Base-by-base conservation (phyloP, 345 rosid species). In the Ceriops zippeliana region DNA sequence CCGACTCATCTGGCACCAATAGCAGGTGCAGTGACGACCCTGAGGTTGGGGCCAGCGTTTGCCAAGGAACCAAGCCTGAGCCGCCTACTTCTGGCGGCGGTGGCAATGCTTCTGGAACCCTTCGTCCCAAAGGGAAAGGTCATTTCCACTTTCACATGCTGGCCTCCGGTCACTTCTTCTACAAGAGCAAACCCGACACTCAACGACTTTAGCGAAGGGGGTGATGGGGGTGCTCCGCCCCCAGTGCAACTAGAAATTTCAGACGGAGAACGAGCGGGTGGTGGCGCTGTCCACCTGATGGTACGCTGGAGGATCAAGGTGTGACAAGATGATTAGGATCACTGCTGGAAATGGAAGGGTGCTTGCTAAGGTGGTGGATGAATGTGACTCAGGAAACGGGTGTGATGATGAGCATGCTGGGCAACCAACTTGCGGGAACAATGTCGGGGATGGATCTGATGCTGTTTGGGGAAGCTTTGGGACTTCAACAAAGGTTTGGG, bases 271-370 rank as follows among this genome's bases (percentile, higher is more conserved):
- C 1, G 78, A 74, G 38, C 22, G 13, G 0, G 58, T 80, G 0
- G 86, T 80, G 62, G 86, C 83, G 1, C 58, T 86, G 26, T 83
- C 86, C 2, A 83, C 81, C 0, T 77, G 82, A 19, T 80, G 86
- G 83, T 83, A 62, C n/a, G 49, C n/a, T 0, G 75, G 62, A 0
- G 75, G 86, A 13, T 76, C 79, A 1, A 73, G 76, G 26, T 83
- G 82, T 22, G 75, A 70, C 34, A 66, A 32, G 73, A 74, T 35
- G 83, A 67, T 86, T 24, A 58, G 19, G 27, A 86, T 78, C 2
- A 70, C 34, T 0, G 76, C 73, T 5, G 52, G 21, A 5, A 78
- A 76, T 11, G 30, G 30, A 27, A 56, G 30, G 30, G 59, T 56
- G 28, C 35, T 19, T 62, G 79, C 11, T 27, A 76, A 59, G 86